These are phyloP conservation scores for Macrolepiota dolichaula DNA, from an alignment of 768 basidiomycete genomes.

Conservation along the genomic window DNA sequence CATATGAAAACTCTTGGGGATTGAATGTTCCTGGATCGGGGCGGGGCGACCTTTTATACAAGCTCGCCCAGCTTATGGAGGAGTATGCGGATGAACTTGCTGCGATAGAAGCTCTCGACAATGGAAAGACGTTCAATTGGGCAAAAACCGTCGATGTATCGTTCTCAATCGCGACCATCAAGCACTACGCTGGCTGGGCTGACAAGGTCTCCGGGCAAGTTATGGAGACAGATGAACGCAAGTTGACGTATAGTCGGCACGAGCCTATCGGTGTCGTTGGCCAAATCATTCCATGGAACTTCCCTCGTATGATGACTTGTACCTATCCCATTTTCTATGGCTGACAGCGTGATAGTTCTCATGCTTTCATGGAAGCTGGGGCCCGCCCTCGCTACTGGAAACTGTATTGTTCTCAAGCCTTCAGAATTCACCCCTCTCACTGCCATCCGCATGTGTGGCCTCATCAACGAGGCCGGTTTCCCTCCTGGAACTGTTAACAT, in stretches of 20 bases:
- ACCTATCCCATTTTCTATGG: background rate
- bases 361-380: constrained; percentile 79
- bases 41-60: constrained; percentile 26
- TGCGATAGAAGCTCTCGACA: constrained; percentile 65
- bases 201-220: constrained; percentile 76
- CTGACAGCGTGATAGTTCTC: constrained; percentile 30
- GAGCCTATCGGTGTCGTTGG: constrained; percentile 25
- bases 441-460: constrained; percentile 51
- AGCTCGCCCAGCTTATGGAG: constrained; percentile 29
- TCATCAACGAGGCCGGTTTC: constrained; percentile 72
- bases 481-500: constrained; percentile 80
- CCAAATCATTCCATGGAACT: constrained; percentile 46
- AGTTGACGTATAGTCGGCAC: constrained; percentile 25
- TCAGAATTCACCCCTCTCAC: constrained; percentile 78
- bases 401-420: constrained; percentile 73
- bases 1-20: constrained; percentile 63
- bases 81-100: constrained; percentile 25
- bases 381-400: constrained; percentile 82
- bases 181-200: constrained; percentile 85
- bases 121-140: constrained; percentile 55
- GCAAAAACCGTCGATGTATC: constrained; percentile 47
- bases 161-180: constrained; percentile 43
- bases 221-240: constrained; percentile 45
- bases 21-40: constrained; percentile 44
- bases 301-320: constrained; percentile 37